Percentiles rank a stretch among this genome's conserved stretches.
Evolutionary conservation across 495 filamentous ascomycete species (phyloP).

Genomic region (Neurospora sp.): DNA sequence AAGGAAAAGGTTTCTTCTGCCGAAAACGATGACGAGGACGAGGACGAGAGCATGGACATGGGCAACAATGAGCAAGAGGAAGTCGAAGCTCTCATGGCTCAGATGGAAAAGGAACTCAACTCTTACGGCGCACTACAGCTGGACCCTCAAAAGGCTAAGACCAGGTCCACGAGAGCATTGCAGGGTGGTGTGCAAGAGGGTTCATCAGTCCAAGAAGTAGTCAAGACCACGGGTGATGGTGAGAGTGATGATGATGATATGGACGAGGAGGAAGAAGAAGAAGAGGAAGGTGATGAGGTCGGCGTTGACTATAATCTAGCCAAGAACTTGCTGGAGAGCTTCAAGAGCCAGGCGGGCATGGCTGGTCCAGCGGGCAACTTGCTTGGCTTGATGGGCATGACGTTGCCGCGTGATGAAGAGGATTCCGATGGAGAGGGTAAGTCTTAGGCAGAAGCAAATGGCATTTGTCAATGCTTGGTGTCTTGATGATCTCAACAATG

Average conservation of each 20-base stretch:
- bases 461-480: not conserved
- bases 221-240: constrained; percentile 3
- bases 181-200: constrained; percentile 6
- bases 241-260: not conserved
- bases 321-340: constrained; percentile 83
- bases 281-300: constrained; percentile 43
- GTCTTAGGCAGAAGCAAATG: not conserved
- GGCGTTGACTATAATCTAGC: constrained; percentile 80
- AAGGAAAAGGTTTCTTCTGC: constrained; percentile 4
- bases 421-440: constrained; percentile 14
- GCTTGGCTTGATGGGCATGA: constrained; percentile 72
- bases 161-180: not conserved
- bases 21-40: constrained; percentile 18
- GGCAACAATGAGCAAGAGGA: constrained; percentile 55
- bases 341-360: constrained; percentile 78
- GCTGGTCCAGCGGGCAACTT: constrained; percentile 80
- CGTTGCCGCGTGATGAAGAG: constrained; percentile 68
- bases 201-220: not conserved
- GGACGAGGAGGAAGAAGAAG: constrained; percentile 23
- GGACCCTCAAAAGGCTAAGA: constrained; percentile 29
- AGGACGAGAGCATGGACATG: constrained; percentile 4
- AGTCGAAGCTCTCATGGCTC: constrained; percentile 59
- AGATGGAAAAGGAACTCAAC: constrained; percentile 76
- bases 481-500: not conserved
- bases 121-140: constrained; percentile 65